Base-by-base conservation (phyloP, 306 rosid genomes). In the Benincasa hispida region DNA sequence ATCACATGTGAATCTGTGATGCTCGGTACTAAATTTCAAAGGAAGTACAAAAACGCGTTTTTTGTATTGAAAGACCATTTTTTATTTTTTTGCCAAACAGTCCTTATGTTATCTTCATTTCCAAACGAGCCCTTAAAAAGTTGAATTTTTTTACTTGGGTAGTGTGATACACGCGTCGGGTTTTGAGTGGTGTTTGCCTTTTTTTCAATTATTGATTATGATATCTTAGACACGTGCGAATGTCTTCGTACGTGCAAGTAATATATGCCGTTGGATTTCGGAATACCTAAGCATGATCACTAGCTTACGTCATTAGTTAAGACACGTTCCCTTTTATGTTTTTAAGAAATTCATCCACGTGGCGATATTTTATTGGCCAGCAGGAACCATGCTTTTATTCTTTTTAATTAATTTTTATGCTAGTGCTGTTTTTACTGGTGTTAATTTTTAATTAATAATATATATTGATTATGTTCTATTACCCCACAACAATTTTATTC, bases 1-100 rank as follows among this genome's bases (percentile, higher is more conserved):
- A 32, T 45, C 56, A 22, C 75, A 68, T 68, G 75, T 67, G 56
- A 68, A 22, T 56, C 42, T 68, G 75, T 67, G 56, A 68, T 68
- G 75, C 51, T 15, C 5, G 50, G 11, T 68, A 22, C 75, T 68
- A 24, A 68, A 42, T 68, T 68, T 68, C 55, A 41, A 68, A 68
- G 10, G 12, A 42, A 39, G 55, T 45, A 68, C 75, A 67, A 42
- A 67, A 42, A 42, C 75, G 75, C 74, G 74, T 68, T 42, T 68
- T 68, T 55, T 22, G 11, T 12, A 39, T 21, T n/a, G 21, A 65
- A 62, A 19, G 15, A 35, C 21, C 8, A 60, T 1, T 34, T 34
- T 63, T 39, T n/a, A 8, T n/a, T 15, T 8, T 68, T 39, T 35
- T 35, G 10, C 74, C 53, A 67, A 67, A 67, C 53, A 67, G 32